Evolutionary conservation across 2,329 filamentous ascomycete species (phyloP), one percentile per base, ranked within the genome.

Genomic region (Neoscytalidium dimidiatum): DNA sequence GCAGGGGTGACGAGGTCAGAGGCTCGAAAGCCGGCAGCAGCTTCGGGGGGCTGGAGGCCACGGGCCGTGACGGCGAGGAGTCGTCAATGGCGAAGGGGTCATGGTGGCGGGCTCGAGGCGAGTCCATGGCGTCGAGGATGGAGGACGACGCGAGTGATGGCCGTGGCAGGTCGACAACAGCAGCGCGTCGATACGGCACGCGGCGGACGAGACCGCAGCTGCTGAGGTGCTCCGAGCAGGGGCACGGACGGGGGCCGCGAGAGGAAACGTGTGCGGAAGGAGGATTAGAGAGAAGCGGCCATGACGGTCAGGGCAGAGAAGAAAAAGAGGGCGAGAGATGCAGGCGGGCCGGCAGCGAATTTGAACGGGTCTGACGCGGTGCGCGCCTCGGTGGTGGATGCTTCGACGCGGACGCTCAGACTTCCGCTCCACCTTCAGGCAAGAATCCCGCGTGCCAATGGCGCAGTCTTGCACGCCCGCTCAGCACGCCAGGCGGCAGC

Each of bases 21-120:
- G 88, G 90, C 79, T 94, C 91, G 76, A 94, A 94, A 23, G 92
- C 85, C 67, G 92, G 92, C 28, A 95, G 86, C 64, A 94, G 82
- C 65, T 88, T 86, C 29, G 91, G 85, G 70, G 81, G 91, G 48
- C 38, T 64, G 90, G 68, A 83, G 77, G 71, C 84, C 67, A 74
- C 71, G 31, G 71, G 68, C 52, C 67, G 71, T 66, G 61, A 63
- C 62, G 72, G 71, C 61, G 71, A 70, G 19, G 69, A 67, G 66
- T 71, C 70, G 46, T 53, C 48, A 72, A 67, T 58, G 70, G 70
- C 70, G 71, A 28, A 69, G 68, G 72, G 74, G 63, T 67, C 63
- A 62, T 69, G 65, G 67, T 64, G 67, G 64, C 70, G 71, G 69
- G 64, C 68, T 21, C 72, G 72, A 41, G 73, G 74, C 35, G 68